These are phyloP conservation scores for Cronartium ribicola DNA, from an alignment of 1,284 basidiomycete species.

Conservation along the genomic window DNA sequence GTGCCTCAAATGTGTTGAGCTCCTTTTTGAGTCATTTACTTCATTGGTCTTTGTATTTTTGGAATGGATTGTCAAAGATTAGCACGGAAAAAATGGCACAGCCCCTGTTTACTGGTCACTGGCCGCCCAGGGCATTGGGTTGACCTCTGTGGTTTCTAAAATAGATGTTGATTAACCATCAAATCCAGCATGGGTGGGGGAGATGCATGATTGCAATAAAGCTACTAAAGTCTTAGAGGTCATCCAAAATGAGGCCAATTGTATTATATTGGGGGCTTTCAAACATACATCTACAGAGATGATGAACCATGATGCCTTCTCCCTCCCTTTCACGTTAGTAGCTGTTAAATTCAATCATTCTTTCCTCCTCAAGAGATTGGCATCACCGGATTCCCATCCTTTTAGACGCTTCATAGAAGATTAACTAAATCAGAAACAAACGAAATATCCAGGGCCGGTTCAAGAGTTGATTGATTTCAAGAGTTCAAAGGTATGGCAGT, in stretches of 20 bases:
- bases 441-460: neutral
- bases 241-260: neutral
- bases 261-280: slow-evolving; percentile 5
- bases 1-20: no score
- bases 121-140: no score
- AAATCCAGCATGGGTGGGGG: no score
- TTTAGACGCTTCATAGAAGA: neutral
- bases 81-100: no score
- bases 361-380: neutral
- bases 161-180: no score
- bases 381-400: neutral
- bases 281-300: neutral
- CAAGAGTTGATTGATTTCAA: neutral
- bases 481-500: neutral
- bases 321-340: neutral
- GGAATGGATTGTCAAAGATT: no score
- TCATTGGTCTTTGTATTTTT: no score
- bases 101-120: no score
- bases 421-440: neutral
- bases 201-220: no score
- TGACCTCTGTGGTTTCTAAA: no score
- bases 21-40: no score
- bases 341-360: neutral
- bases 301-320: neutral
- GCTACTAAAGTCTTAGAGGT: neutral